Conservation (phyloP, 2,329 filamentous ascomycete genomes). For the Trichoderma koningiopsis region DNA sequence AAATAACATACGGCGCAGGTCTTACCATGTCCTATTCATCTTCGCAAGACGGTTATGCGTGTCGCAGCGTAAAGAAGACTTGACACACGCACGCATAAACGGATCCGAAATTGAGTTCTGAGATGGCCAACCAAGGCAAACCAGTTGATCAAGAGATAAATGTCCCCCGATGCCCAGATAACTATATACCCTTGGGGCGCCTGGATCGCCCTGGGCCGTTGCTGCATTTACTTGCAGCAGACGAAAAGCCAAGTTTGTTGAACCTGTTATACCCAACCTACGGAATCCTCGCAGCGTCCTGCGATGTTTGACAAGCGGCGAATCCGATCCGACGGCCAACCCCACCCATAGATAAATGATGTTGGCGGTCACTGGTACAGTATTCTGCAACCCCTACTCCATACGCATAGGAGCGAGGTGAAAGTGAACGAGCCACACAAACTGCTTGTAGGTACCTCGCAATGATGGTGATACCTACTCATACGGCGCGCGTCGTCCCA, state of each 20-base stretch:
- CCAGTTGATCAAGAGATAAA: not conserved
- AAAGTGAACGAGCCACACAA: not conserved
- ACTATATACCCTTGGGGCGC: not conserved
- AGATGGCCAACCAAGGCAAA: not conserved
- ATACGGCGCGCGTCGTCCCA: not conserved
- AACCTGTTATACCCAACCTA: not conserved
- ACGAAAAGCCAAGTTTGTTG: not conserved
- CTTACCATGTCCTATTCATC: not conserved
- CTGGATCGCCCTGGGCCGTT: not conserved
- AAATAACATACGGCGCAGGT: too few species aligned
- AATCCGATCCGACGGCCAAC: conserved; percentile 16
- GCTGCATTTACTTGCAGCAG: not conserved
- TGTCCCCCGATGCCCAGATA: not conserved
- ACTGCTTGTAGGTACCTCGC: not conserved
- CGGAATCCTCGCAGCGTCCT: not conserved
- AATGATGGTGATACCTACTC: not conserved
- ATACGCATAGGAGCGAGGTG: not conserved
- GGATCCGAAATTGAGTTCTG: not conserved
- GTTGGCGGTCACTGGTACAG: not conserved
- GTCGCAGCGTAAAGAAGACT: not conserved
- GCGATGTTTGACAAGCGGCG: conserved; percentile 6
- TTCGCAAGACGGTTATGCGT: not conserved
- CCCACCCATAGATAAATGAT: not conserved
- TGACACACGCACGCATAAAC: not conserved
- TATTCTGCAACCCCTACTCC: not conserved